Evolutionary conservation across 2,329 filamentous ascomycete genomes (phyloP).

Genomic region (Colletotrichum lupini): DNA sequence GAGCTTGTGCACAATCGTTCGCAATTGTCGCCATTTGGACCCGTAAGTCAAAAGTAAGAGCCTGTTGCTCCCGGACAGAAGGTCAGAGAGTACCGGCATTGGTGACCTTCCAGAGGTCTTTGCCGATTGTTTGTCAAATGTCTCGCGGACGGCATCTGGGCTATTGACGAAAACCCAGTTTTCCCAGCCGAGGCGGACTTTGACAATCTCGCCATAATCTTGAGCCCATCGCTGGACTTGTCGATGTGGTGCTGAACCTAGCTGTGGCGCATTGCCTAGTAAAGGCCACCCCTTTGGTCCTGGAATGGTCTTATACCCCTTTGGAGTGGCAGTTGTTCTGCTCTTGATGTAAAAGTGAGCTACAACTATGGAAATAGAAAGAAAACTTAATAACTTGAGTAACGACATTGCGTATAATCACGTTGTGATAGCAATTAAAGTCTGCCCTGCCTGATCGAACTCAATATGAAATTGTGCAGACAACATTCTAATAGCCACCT

Average conservation of each 20-base stretch:
- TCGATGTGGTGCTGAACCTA: neutral
- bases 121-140: slow-evolving; percentile 9
- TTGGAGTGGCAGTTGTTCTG: neutral
- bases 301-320: neutral
- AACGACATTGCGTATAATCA: neutral
- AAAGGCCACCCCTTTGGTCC: neutral
- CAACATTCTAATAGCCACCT: neutral
- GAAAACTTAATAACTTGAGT: neutral
- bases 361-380: neutral
- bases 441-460: neutral
- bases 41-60: neutral
- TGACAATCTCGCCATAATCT: slow-evolving; percentile 11
- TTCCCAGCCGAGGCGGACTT: slow-evolving; percentile 1
- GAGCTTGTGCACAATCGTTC: neutral
- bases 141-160: slow-evolving; percentile 2
- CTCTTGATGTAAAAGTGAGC: neutral
- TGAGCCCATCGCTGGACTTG: neutral
- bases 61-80: neutral
- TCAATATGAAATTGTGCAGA: neutral
- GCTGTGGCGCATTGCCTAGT: neutral
- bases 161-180: slow-evolving; percentile 10
- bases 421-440: neutral
- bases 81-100: neutral
- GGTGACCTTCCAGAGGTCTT: slow-evolving; percentile 4
- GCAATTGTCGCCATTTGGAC: neutral